A percentile compares a stretch with the other conserved stretches of the same genome.
These are phyloP conservation scores for Sisymbrium altissimum DNA, from an alignment of 345 rosid genomes.

Conservation along the genomic window DNA sequence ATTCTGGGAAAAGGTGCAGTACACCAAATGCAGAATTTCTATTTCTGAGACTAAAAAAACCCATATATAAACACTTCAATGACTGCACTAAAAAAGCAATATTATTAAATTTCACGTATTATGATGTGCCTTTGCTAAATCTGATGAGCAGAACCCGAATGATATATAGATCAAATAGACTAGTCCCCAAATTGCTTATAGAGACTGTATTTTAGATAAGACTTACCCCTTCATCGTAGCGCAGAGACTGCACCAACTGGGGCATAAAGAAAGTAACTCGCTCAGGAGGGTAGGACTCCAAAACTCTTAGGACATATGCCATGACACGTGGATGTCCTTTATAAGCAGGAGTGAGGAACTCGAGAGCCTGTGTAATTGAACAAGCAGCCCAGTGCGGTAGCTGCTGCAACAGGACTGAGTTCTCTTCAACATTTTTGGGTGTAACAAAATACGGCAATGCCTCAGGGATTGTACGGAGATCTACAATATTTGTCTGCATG, in stretches of 20 bases:
- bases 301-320: constrained; percentile 97
- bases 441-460: constrained; percentile 97
- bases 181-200: constrained; percentile 2
- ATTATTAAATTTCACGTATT: background rate
- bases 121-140: constrained; percentile 13
- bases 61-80: background rate
- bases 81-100: background rate
- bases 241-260: constrained; percentile 90
- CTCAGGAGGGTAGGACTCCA: constrained; percentile 98
- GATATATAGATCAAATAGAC: background rate
- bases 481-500: constrained; percentile 73
- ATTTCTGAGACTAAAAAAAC: background rate
- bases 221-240: constrained; percentile 88
- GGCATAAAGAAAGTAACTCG: constrained; percentile 98
- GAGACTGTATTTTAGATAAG: background rate
- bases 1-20: no score
- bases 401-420: constrained; percentile 92
- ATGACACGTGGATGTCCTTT: constrained; percentile 99
- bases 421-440: constrained; percentile 91
- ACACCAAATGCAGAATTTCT: background rate
- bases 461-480: constrained; percentile 82
- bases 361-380: constrained; percentile 94
- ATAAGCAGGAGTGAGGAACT: constrained; percentile 87
- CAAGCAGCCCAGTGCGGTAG: constrained; percentile 99
- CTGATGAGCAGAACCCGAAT: background rate